phyloP scores from a whole-genome alignment of 371 early-diverging fungal species.

The Mucor sp. region DNA sequence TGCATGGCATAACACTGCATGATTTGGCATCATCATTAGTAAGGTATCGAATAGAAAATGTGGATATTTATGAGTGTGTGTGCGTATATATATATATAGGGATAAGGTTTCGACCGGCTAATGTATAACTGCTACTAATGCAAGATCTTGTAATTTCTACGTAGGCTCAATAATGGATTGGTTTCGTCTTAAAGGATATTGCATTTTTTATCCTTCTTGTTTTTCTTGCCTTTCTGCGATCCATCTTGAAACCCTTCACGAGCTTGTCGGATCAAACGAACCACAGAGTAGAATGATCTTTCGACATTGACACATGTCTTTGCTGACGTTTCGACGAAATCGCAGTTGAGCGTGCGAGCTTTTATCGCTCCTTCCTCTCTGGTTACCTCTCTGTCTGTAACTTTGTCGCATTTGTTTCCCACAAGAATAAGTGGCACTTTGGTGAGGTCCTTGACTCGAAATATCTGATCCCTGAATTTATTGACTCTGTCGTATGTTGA shows the following conservation, averaged over 20 bases:
- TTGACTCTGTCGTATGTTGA: slow-evolving; percentile 86
- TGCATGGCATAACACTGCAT: background rate
- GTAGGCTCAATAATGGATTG: background rate
- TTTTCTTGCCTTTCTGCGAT: slow-evolving; percentile 11
- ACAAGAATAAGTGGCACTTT: slow-evolving; percentile 88
- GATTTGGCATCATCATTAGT: background rate
- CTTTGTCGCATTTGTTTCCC: slow-evolving; percentile 92
- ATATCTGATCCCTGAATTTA: slow-evolving; percentile 82
- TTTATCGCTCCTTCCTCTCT: slow-evolving; percentile 81
- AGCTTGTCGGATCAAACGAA: slow-evolving; percentile 31
- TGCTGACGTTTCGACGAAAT: slow-evolving; percentile 90
- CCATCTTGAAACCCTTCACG: slow-evolving; percentile 11
- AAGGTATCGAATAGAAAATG: background rate
- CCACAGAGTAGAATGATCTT: slow-evolving; percentile 73
- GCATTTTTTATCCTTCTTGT: slow-evolving; percentile 20
- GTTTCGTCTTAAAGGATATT: slow-evolving; percentile 6
- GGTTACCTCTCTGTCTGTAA: slow-evolving; percentile 77
- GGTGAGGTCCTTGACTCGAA: slow-evolving; percentile 82
- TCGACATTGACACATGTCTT: slow-evolving; percentile 91
- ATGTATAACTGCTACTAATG: background rate
- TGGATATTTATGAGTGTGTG: background rate
- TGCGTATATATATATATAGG: background rate
- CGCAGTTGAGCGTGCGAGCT: slow-evolving; percentile 70
- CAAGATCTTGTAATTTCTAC: background rate
- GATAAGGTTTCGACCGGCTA: background rate